phyloP scores from a whole-genome alignment of 352 stramenopile species.

The Pythium biforme region DNA sequence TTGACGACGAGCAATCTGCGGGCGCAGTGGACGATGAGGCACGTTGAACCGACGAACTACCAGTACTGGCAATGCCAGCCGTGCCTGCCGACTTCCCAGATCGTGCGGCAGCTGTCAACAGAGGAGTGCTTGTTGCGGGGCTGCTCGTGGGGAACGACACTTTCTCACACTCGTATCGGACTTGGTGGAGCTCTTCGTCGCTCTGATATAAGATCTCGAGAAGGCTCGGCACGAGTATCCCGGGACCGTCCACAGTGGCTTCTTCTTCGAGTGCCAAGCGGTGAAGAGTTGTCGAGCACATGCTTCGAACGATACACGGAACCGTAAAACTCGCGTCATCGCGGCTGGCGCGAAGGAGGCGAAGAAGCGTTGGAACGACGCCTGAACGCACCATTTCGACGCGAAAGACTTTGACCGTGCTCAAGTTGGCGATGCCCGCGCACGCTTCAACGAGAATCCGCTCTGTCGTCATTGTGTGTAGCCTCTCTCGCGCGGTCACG shows the following conservation, averaged over 20 bases:
- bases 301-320: constrained; percentile 28
- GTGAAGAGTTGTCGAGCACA: constrained; percentile 72
- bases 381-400: constrained; percentile 51
- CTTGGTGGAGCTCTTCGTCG: constrained; percentile 66
- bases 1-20: neutral
- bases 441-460: constrained; percentile 59
- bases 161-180: constrained; percentile 76
- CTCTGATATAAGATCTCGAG: constrained; percentile 52
- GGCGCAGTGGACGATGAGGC: too few relatives aligned
- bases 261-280: constrained; percentile 63
- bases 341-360: constrained; percentile 29
- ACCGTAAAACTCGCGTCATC: neutral
- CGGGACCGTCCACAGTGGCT: constrained; percentile 33
- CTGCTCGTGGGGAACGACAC: constrained; percentile 42
- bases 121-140: neutral
- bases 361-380: constrained; percentile 52
- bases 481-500: neutral
- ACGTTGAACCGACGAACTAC: neutral
- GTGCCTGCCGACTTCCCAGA: neutral
- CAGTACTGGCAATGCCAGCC: neutral
- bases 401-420: constrained; percentile 58
- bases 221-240: constrained; percentile 50
- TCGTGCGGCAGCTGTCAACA: neutral
- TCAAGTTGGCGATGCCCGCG: constrained; percentile 67
- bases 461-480: constrained; percentile 7